Percentiles rank a stretch among this genome's conserved stretches.
Conservation (phyloP, 2,329 filamentous ascomycete genomes). For the Fusarium sambucinum region DNA sequence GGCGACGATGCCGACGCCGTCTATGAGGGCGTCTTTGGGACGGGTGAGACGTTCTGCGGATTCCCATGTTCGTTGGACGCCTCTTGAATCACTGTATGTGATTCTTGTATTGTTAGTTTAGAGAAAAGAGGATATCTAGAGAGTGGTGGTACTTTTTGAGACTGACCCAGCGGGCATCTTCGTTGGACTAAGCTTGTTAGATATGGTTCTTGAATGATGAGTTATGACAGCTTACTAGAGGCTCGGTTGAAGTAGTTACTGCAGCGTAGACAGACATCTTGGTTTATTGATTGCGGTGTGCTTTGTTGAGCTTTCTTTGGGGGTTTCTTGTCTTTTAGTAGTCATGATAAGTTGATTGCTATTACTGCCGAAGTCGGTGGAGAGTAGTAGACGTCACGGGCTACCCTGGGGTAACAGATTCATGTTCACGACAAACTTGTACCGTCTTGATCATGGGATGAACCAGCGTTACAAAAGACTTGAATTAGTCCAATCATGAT, state of each 20-base stretch:
- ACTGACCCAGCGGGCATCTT: constrained; percentile 70
- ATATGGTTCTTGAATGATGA: not conserved
- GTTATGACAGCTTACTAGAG: constrained; percentile 55
- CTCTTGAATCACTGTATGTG: constrained; percentile 73
- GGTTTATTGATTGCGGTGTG: not conserved
- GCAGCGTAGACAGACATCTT: constrained; percentile 58
- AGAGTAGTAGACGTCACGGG: constrained; percentile 24
- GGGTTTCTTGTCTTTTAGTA: not conserved
- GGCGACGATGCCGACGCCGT: constrained; percentile 80
- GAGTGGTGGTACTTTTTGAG: constrained; percentile 63
- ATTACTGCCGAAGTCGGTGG: constrained; percentile 37
- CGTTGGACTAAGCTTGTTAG: constrained; percentile 55
- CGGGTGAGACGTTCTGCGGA: constrained; percentile 78
- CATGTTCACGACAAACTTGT: not conserved
- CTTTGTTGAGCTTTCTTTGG: not conserved
- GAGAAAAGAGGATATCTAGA: not conserved
- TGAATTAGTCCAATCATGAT: accelerated
- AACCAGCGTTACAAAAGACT: not conserved
- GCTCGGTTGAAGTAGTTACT: constrained; percentile 59
- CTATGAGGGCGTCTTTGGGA: constrained; percentile 70
- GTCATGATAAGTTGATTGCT: constrained; percentile 14
- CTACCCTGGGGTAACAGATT: constrained; percentile 28
- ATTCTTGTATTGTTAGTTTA: constrained; percentile 58
- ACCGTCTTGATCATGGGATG: not conserved
- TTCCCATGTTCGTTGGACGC: constrained; percentile 74